These are phyloP conservation scores for Eragrostis tef DNA, from an alignment of 202 grass and related monocot species.

Conservation along the genomic window DNA sequence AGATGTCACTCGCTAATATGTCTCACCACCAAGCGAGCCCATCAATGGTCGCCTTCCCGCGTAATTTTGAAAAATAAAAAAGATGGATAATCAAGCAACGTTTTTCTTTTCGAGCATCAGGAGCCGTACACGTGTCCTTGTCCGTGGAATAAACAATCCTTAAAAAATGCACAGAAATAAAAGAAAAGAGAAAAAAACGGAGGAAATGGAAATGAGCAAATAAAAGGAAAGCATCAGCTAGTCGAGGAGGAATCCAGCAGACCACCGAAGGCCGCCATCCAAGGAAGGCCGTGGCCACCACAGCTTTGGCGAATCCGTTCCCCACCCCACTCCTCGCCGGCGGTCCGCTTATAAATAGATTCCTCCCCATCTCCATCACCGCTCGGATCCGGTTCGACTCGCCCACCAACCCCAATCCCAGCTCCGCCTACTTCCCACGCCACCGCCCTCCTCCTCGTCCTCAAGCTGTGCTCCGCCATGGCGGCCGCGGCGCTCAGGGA, in stretches of 20 bases:
- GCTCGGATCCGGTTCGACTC: constrained; percentile 24
- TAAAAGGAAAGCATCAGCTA: background rate
- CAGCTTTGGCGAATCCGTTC: constrained; percentile 27
- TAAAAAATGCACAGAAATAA: background rate
- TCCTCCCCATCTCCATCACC: background rate
- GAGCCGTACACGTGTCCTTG: constrained; percentile 8
- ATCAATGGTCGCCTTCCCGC: too few species aligned
- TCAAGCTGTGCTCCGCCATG: constrained; percentile 40
- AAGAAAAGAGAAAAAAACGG: background rate
- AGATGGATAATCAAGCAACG: background rate
- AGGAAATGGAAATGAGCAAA: background rate
- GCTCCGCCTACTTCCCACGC: constrained; percentile 32
- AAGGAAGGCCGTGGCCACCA: constrained; percentile 24
- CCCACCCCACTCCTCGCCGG: constrained; percentile 9
- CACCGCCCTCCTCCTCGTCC: background rate
- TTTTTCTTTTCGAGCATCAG: background rate
- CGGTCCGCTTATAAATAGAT: constrained; percentile 33
- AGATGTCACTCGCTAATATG: too few species aligned
- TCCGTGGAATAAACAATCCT: background rate
- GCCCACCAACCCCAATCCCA: background rate
- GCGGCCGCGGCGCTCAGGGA: constrained; percentile 53
- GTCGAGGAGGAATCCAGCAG: background rate
- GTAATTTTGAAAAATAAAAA: background rate
- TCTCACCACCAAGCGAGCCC: too few species aligned
- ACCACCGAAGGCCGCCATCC: background rate